Evolutionary conservation across 2,329 filamentous ascomycete genomes (phyloP), one percentile per base, ranked within the genome.

Genomic region (Stemphylium beticola): DNA sequence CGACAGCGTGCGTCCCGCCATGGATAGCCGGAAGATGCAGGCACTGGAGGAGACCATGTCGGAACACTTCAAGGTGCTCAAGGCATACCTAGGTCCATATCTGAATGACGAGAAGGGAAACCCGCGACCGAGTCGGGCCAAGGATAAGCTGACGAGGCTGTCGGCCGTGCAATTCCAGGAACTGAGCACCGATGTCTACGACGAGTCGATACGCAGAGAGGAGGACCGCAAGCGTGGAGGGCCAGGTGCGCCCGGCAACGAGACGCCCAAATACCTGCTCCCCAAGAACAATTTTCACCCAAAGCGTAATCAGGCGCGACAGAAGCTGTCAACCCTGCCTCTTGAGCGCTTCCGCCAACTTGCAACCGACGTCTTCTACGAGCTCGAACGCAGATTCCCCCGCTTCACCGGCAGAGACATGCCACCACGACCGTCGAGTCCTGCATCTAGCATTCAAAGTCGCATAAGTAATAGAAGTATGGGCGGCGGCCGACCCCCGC

Each of bases 281-380:
- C 91, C 95, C n/a, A 92, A 93, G 74, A 84, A 88, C 61, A 89
- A 87, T 60, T 98, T 98, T 77, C 95, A 99, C 75, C 92, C 93
- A 2, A 99, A 98, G 78, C 89, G 95, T 60, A 99, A 99, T 73
- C 93, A 98, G 75, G 95, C 95, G n/a, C 86, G 95, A 36, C 92
- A 97, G 76, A 96, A 96, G 75, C 85, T 99, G 17, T 93, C 92
- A 0, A 96, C 93, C 0, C 84, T 99, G 12, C 92, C 92, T 3
- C 87, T 90, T 18, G 88, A 91, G 22, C 84, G 93, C 53, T 99
- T 99, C 72, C 86, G 91, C 65, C 93, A 98, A 70, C 82, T 99
- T 6, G 93, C 92, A 9, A 96, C 92, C 37, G 95, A 99, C 77
- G 93, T 99, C 15, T 98, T 95, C 73, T 96, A 91, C 77, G 95